Evolutionary conservation across 2,329 filamentous ascomycete genomes (phyloP).

Genomic region (Cordyceps pruinosa): DNA sequence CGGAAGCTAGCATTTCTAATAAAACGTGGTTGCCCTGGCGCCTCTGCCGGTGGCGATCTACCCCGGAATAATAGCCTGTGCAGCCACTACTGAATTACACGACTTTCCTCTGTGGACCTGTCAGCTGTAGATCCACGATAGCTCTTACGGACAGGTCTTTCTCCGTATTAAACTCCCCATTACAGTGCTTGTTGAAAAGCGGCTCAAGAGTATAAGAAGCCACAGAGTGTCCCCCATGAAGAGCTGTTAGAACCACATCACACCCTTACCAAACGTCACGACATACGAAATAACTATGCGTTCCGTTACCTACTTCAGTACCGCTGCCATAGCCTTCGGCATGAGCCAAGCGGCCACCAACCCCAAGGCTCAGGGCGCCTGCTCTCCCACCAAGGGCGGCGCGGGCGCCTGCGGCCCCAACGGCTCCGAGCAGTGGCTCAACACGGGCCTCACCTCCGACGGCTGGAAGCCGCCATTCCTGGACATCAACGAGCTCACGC

Average conservation of each 20-base stretch:
- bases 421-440: conserved; percentile 25
- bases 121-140: neutral
- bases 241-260: neutral
- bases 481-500: conserved; percentile 22
- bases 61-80: neutral
- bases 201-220: neutral
- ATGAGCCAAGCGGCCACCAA: conserved; percentile 3
- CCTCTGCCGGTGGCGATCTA: neutral
- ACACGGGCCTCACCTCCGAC: conserved; percentile 20
- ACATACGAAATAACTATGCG: neutral
- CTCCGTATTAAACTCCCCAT: neutral
- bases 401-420: conserved; percentile 18
- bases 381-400: conserved; percentile 17
- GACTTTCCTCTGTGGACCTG: neutral
- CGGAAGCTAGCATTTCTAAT: no score
- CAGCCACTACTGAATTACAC: neutral
- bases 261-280: neutral
- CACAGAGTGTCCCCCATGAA: neutral
- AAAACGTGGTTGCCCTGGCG: neutral
- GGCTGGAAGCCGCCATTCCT: conserved; percentile 30
- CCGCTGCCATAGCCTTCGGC: neutral
- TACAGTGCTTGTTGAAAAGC: neutral
- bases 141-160: no score
- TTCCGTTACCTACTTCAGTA: neutral
- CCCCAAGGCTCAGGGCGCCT: conserved; percentile 17